Base-by-base conservation (phyloP, 495 filamentous ascomycete species). In the Tuber melanosporum region DNA sequence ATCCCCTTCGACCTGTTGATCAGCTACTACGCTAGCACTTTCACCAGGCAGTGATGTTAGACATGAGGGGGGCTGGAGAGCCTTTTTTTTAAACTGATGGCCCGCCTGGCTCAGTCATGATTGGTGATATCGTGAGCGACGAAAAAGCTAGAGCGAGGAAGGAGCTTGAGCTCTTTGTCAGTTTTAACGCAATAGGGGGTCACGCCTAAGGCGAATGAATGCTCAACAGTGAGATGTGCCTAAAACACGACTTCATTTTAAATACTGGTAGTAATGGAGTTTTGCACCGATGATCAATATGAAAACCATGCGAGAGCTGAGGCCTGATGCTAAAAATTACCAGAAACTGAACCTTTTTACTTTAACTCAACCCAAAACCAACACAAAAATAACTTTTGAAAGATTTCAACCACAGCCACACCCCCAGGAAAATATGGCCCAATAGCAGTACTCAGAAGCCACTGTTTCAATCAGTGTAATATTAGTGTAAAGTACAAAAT, bases 11-110 rank as follows among this genome's bases (percentile, higher is more conserved):
- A 69, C 82, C 84, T 62, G 78, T 79, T 49, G 85, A 86, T 79
- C 42, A 85, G 78, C 79, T 86, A n/a, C 77, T 87, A 69, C 76
- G 83, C 47, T 87, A 84, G 85, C 85, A 86, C 76, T 87, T 86
- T 76, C 57, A 83, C 57, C 86, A 86, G 82, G 78, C 82, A 49
- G 81, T 86, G 43, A 75, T 86, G 41, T 80, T 76, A 9, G 84
- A 86, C 79, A 84, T 86, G 83, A 83, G 73, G 71, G 83, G 82
- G 74, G 82, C 76, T 78, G 84, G 85, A 62, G 85, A 85, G 83
- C 84, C 85, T 73, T 70, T 75, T 22, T 85, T 85, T 72, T 83
- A 86, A 79, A 79, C 82, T 82, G 84, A 86, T 78, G 85, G 86
- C 76, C 85, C 85, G 52, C 82, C 83, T 71, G 83, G 84, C 43